Evolutionary conservation across 306 rosid species (phyloP).

Genomic region (Medicago lupulina): DNA sequence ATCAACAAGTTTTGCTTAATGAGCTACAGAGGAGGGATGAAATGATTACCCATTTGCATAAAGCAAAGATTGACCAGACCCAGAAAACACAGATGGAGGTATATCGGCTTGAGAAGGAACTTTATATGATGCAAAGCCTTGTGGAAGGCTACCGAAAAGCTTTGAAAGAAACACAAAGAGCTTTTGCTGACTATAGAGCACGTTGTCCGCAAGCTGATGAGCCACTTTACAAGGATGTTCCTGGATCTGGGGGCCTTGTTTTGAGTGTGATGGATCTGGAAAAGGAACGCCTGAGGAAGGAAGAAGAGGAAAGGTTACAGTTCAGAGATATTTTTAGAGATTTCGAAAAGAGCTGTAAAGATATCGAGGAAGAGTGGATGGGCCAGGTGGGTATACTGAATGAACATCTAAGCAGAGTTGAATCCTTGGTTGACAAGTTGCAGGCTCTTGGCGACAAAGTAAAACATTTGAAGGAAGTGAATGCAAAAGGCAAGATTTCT

Average conservation of each 20-base stretch:
- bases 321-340: conserved; percentile 32
- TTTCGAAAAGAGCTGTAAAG: conserved; percentile 55
- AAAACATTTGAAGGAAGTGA: conserved; percentile 54
- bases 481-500: conserved; percentile 48
- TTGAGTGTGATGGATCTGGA: conserved; percentile 80
- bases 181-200: conserved; percentile 72
- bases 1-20: conserved; percentile 61
- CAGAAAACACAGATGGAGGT: conserved; percentile 69
- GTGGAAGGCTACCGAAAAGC: conserved; percentile 84
- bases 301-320: conserved; percentile 75
- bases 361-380: conserved; percentile 52
- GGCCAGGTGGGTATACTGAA: conserved; percentile 49
- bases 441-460: conserved; percentile 52
- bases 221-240: conserved; percentile 87
- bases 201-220: conserved; percentile 69
- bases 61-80: conserved; percentile 67
- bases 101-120: conserved; percentile 77
- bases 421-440: conserved; percentile 54
- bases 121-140: conserved; percentile 68
- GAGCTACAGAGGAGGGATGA: conserved; percentile 75
- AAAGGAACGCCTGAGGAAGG: conserved; percentile 70
- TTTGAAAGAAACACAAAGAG: conserved; percentile 66
- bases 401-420: conserved; percentile 43
- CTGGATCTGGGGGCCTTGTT: conserved; percentile 91
- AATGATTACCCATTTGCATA: conserved; percentile 64